phyloP scores from a whole-genome alignment of 495 filamentous ascomycete genomes.

The Astrothelium subdiscretum region DNA sequence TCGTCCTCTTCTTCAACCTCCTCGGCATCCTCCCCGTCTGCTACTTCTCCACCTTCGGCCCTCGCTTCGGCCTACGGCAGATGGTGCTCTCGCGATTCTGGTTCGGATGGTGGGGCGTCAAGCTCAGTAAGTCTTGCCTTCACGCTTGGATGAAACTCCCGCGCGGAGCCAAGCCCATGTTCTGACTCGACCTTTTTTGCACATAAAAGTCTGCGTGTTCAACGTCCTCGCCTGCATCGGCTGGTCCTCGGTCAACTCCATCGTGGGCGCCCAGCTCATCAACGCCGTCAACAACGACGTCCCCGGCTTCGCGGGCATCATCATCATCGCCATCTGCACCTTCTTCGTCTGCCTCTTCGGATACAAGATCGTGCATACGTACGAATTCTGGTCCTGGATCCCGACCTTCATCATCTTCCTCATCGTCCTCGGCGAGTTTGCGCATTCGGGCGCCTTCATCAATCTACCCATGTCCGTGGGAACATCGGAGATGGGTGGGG shows the following conservation, averaged over 20 bases:
- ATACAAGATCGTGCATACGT: slow-evolving; percentile 69
- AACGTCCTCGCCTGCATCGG: slow-evolving; percentile 69
- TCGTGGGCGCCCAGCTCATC: slow-evolving; percentile 75
- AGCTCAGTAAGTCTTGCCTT: slow-evolving; percentile 46
- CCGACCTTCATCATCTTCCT: slow-evolving; percentile 68
- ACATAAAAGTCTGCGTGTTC: slow-evolving; percentile 51
- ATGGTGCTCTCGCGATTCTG: slow-evolving; percentile 78
- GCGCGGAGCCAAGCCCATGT: not conserved
- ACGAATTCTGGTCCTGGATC: slow-evolving; percentile 73
- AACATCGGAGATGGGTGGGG: slow-evolving; percentile 46
- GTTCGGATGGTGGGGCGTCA: slow-evolving; percentile 64
- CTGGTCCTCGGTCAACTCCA: slow-evolving; percentile 65
- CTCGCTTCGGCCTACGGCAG: slow-evolving; percentile 66
- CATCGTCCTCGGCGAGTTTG: slow-evolving; percentile 62
- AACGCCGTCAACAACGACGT: slow-evolving; percentile 61
- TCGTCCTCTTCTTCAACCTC: slow-evolving; percentile 68
- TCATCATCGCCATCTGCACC: slow-evolving; percentile 63
- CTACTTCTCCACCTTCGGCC: slow-evolving; percentile 73
- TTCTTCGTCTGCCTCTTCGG: slow-evolving; percentile 63
- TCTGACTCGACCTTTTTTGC: not conserved
- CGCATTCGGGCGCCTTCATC: slow-evolving; percentile 59
- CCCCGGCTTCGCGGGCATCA: slow-evolving; percentile 64
- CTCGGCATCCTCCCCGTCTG: slow-evolving; percentile 62
- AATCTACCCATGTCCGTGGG: slow-evolving; percentile 56
- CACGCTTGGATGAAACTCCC: not conserved